Base-by-base conservation (phyloP, 371 early-diverging fungal genomes). In the Gilbertella persicaria region DNA sequence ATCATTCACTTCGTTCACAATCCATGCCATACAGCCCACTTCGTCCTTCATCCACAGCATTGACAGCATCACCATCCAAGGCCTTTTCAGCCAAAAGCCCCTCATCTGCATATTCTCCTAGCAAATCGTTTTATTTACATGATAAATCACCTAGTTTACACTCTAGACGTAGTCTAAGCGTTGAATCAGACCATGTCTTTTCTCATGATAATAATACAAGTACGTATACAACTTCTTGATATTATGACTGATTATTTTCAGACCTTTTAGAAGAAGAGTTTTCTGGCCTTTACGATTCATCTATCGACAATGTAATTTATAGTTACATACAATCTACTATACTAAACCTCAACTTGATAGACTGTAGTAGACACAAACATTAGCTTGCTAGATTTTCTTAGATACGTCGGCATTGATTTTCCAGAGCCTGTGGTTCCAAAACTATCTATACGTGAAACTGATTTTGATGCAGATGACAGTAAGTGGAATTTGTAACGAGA, bases 101-200 rank as follows among this genome's bases (percentile, higher is more conserved):
- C 6, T 12, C 12, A 12, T 33, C 33, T 5, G 6, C 10, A 9
- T 48, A 48, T 37, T 48, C 48, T 7, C 37, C 36, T 20, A 26
- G 26, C 5, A 37, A 20, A 26, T 26, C 40, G 2, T 49, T 49
- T 29, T 39, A 28, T 39, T 14, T 49, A 25, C 50, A 49, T 39
- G 50, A 49, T 13, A 23, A 38, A 37, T 39, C 50, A 3, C 50
- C 48, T 14, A 9, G 21, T 8, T 35, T 13, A 7, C 20, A 48
- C 8, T 24, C 20, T 14, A 12, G 48, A 48, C n/a, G 33, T 24
- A 37, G 36, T 24, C 20, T 23, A 21, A 48, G 24, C 16, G 4
- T 48, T 9, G 36, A 35, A 16, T 35, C 48, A 14, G 30, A 36
- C 3, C 47, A 35, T n/a, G n/a, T 47, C n/a, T 23, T 36, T n/a